A percentile compares a stretch with the other conserved stretches of the same genome.
These are phyloP conservation scores for Vaucheria bursata DNA, from an alignment of 352 stramenopile species.

Conservation along the genomic window DNA sequence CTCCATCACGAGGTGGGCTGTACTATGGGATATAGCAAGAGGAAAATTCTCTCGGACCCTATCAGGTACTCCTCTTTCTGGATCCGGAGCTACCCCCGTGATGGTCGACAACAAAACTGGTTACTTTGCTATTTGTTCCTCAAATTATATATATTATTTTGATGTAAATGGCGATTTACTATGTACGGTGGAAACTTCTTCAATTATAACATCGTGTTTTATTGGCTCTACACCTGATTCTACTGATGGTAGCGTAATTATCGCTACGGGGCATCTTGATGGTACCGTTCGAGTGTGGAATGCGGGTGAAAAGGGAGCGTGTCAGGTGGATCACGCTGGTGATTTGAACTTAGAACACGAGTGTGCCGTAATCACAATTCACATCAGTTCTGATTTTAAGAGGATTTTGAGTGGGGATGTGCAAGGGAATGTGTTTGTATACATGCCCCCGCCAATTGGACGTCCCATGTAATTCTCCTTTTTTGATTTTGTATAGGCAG, in stretches of 20 bases:
- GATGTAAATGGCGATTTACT: conserved; percentile 5
- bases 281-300: not conserved
- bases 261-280: not conserved
- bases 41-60: not conserved
- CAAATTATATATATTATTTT: not conserved
- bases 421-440: not conserved
- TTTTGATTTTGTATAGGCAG: no score
- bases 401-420: not conserved
- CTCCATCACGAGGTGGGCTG: not conserved
- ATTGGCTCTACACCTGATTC: not conserved
- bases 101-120: not conserved
- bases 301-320: not conserved
- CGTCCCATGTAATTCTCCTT: not conserved
- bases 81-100: not conserved
- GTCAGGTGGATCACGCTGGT: not conserved
- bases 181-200: not conserved
- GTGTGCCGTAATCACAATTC: not conserved
- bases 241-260: not conserved
- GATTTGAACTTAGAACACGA: not conserved
- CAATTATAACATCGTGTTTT: not conserved
- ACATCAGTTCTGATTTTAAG: conserved; percentile 1
- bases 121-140: not conserved
- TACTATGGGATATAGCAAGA: conserved; percentile 1
- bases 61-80: not conserved
- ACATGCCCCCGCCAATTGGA: conserved; percentile 2